Evolutionary conservation across 192 early-diverging fungal species (phyloP).

Genomic region (Pilobolus umbonatus): DNA sequence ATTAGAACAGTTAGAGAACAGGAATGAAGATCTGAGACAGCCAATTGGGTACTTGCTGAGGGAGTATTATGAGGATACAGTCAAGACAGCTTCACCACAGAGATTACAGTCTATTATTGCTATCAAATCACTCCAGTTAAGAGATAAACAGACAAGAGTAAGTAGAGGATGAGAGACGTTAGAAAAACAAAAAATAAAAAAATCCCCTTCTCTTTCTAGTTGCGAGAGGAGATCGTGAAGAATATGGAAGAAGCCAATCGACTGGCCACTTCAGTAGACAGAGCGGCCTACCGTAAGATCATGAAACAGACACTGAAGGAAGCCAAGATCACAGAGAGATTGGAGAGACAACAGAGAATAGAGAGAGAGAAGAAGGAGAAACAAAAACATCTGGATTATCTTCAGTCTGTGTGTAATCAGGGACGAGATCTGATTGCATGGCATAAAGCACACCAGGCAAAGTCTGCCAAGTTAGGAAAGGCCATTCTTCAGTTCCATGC

Average conservation of each 20-base stretch:
- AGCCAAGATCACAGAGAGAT: constrained; percentile 80
- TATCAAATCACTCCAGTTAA: constrained; percentile 74
- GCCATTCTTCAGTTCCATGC: constrained; percentile 73
- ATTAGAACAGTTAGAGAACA: constrained; percentile 52
- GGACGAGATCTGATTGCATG: constrained; percentile 65
- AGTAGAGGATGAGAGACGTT: no score
- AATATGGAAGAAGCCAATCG: constrained; percentile 68
- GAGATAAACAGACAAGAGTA: constrained; percentile 71
- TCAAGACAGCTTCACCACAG: constrained; percentile 35
- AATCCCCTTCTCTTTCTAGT: constrained; percentile 22
- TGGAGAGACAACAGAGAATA: constrained; percentile 84
- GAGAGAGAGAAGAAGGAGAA: constrained; percentile 84
- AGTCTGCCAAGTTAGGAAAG: constrained; percentile 68
- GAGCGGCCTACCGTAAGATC: constrained; percentile 67
- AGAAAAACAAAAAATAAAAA: not conserved
- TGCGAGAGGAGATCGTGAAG: constrained; percentile 71
- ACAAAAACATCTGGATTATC: constrained; percentile 77
- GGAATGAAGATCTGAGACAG: constrained; percentile 21
- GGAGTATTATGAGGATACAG: constrained; percentile 35
- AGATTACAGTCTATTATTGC: constrained; percentile 80
- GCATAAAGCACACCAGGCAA: constrained; percentile 69
- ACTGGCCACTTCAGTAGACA: constrained; percentile 74
- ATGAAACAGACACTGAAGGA: constrained; percentile 81
- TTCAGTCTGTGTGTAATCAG: constrained; percentile 70
- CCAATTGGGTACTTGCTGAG: constrained; percentile 41